Evolutionary conservation across 768 basidiomycete genomes (phyloP).

Genomic region (Nidula microcarpa): DNA sequence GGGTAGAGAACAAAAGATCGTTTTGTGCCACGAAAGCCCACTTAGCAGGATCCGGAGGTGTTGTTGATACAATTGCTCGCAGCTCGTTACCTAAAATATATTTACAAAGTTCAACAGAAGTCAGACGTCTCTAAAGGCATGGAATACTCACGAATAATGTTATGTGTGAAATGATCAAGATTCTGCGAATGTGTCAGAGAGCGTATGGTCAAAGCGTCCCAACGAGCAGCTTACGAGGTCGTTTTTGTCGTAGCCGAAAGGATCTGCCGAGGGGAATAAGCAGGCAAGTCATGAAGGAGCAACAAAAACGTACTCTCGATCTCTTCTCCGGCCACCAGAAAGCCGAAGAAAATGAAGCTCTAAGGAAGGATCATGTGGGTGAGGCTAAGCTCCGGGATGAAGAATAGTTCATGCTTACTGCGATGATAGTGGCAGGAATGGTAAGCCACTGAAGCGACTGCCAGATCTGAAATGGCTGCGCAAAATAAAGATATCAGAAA

Average conservation of each 20-base stretch:
- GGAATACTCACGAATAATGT: slow-evolving; percentile 53
- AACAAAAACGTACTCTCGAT: slow-evolving; percentile 57
- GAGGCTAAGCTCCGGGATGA: background rate
- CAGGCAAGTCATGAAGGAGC: background rate
- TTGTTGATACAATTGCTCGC: slow-evolving; percentile 55
- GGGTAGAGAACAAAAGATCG: slow-evolving; percentile 46
- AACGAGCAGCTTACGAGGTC: slow-evolving; percentile 45
- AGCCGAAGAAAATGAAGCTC: slow-evolving; percentile 72
- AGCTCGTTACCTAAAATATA: slow-evolving; percentile 48
- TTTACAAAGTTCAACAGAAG: background rate
- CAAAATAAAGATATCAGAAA: background rate
- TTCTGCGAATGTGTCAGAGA: slow-evolving; percentile 29
- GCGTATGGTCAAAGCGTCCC: background rate
- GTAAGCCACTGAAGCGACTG: slow-evolving; percentile 53
- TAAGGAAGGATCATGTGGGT: slow-evolving; percentile 15
- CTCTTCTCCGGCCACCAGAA: slow-evolving; percentile 71
- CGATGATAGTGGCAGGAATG: slow-evolving; percentile 56
- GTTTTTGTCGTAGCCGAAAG: slow-evolving; percentile 68
- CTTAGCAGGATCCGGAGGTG: slow-evolving; percentile 51
- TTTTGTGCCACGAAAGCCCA: slow-evolving; percentile 65
- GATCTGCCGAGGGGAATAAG: slow-evolving; percentile 23
- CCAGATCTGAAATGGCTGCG: slow-evolving; percentile 66
- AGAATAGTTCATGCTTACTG: slow-evolving; percentile 28
- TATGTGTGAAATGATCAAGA: slow-evolving; percentile 68
- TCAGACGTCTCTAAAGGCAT: too few species aligned